Evolutionary conservation across 2,329 filamentous ascomycete genomes (phyloP).

Genomic region (Cercospora beticola): DNA sequence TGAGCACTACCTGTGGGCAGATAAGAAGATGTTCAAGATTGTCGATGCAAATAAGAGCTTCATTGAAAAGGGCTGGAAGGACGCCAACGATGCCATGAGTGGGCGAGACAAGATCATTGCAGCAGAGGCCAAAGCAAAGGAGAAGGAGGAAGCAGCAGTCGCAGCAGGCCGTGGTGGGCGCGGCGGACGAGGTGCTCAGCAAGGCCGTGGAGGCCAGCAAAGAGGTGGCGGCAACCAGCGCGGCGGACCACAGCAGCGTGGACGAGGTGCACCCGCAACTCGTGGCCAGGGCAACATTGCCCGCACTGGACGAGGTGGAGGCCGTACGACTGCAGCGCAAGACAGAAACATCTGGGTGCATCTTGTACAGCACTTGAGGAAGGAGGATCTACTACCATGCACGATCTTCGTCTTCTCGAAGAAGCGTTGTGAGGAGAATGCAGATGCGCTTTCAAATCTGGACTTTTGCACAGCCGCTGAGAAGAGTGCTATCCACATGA

Average conservation of each 20-base stretch:
- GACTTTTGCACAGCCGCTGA: conserved; percentile 92
- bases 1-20: conserved; percentile 95
- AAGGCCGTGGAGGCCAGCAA: conserved; percentile 55
- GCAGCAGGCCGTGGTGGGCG: conserved; percentile 55
- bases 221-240: conserved; percentile 46
- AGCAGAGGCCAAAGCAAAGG: conserved; percentile 46
- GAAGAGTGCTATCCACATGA: conserved; percentile 97
- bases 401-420: conserved; percentile 99
- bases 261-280: conserved; percentile 55
- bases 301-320: conserved; percentile 77
- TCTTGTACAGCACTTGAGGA: conserved; percentile 85
- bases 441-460: conserved; percentile 88
- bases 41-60: conserved; percentile 92
- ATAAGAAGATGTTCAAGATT: conserved; percentile 87
- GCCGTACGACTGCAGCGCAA: conserved; percentile 84
- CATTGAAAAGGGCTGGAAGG: conserved; percentile 90
- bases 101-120: conserved; percentile 75
- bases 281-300: conserved; percentile 81
- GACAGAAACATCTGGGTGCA: conserved; percentile 97
- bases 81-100: conserved; percentile 77
- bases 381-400: conserved; percentile 80
- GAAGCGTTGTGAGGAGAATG: conserved; percentile 95
- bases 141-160: conserved; percentile 48
- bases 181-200: conserved; percentile 49
- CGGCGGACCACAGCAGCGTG: conserved; percentile 53